Conservation (phyloP, 1,139 yeast genomes). For the Candida glucosophila region DNA sequence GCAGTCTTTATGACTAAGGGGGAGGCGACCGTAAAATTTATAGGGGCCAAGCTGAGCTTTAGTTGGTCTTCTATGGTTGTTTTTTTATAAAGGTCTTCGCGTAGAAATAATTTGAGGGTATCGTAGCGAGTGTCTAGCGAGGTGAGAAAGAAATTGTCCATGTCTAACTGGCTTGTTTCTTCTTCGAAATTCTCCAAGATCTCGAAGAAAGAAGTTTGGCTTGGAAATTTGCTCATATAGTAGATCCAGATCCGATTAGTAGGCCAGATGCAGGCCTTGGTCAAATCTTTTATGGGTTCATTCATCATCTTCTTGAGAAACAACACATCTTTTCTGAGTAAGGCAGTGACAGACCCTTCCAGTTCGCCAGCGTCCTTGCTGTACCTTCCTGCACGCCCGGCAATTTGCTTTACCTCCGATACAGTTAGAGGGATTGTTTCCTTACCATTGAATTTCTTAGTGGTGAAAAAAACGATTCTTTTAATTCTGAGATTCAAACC, state of each 20-base stretch:
- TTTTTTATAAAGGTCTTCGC: constrained; percentile 15
- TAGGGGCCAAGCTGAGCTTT: constrained; percentile 52
- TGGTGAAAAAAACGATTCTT: constrained; percentile 65
- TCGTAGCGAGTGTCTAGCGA: constrained; percentile 35
- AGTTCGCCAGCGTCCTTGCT: constrained; percentile 24
- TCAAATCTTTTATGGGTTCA: constrained; percentile 36
- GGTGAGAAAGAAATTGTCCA: constrained; percentile 28
- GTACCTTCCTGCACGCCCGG: constrained; percentile 93
- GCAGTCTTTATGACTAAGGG: constrained; percentile 18
- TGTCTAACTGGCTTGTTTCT: constrained; percentile 18
- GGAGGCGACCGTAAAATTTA: constrained; percentile 22
- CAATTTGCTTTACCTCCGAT: constrained; percentile 81
- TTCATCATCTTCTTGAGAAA: constrained; percentile 37
- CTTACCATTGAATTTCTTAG: constrained; percentile 65
- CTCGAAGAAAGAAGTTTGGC: constrained; percentile 32
- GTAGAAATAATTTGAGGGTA: constrained; percentile 38
- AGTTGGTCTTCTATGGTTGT: constrained; percentile 46
- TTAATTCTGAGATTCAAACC: constrained; percentile 82
- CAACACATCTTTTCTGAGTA: constrained; percentile 32
- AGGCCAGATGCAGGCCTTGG: constrained; percentile 64
- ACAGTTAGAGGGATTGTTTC: constrained; percentile 39
- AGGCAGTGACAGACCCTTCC: constrained; percentile 59
- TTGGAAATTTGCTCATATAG: constrained; percentile 48
- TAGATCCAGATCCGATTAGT: constrained; percentile 53
- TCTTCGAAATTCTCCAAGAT: constrained; percentile 41